Percentiles rank a stretch among this genome's conserved stretches.
Evolutionary conservation across 306 rosid species (phyloP).

Genomic region (Psophocarpus tetragonolobus): DNA sequence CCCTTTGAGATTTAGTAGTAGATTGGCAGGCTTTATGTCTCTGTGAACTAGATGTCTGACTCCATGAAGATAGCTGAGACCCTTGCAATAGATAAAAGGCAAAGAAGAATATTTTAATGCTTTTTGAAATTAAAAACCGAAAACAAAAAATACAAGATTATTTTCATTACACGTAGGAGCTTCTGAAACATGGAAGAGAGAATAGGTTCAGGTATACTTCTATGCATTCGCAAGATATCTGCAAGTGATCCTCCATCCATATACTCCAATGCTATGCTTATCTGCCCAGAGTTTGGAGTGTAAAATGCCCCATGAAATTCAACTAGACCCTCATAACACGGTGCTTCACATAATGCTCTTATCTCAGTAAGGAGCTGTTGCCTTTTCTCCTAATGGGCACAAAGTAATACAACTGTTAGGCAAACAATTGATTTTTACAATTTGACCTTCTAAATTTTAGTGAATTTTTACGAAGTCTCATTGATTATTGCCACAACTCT

Average conservation of each 20-base stretch:
- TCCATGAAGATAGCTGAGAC: constrained; percentile 89
- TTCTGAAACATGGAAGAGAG: constrained; percentile 90
- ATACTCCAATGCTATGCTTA: constrained; percentile 96
- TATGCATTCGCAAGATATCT: constrained; percentile 66
- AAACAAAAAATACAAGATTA: constrained; percentile 23
- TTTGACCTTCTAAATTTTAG: not conserved
- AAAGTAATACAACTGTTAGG: constrained; percentile 19
- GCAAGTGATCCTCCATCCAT: constrained; percentile 99
- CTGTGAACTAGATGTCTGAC: constrained; percentile 90
- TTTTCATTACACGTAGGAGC: constrained; percentile 69
- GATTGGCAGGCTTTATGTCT: constrained; percentile 97
- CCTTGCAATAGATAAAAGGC: constrained; percentile 53
- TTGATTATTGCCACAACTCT: not conserved
- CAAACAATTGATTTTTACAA: not conserved
- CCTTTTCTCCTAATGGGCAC: constrained; percentile 79
- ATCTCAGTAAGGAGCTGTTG: constrained; percentile 96
- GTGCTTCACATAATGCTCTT: constrained; percentile 92
- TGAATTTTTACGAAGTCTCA: too few relatives aligned
- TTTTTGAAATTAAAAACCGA: constrained; percentile 11
- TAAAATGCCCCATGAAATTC: constrained; percentile 99
- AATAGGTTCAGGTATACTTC: constrained; percentile 76
- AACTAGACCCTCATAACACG: constrained; percentile 88
- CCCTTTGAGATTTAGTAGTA: constrained; percentile 91
- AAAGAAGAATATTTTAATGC: constrained; percentile 13
- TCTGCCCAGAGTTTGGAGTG: constrained; percentile 95